phyloP scores from a whole-genome alignment of 768 basidiomycete genomes.

The Rhizopogon sp. region DNA sequence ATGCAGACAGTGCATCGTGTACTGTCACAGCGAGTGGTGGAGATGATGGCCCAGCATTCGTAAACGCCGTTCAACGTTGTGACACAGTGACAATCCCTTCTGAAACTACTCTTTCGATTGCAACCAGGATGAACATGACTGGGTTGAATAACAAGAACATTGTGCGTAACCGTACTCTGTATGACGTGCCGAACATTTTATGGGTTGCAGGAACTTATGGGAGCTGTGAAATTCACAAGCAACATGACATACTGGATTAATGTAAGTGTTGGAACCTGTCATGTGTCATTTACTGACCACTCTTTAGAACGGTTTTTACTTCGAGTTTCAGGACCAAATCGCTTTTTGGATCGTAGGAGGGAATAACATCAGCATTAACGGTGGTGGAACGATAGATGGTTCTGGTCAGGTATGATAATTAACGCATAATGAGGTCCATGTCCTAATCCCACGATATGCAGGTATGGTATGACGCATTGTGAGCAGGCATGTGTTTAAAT shows the following conservation, averaged over 20 bases:
- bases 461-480: slow-evolving; percentile 56
- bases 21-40: slow-evolving; percentile 39
- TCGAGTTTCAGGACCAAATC: slow-evolving; percentile 48
- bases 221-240: slow-evolving; percentile 45
- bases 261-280: slow-evolving; percentile 20
- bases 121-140: slow-evolving; percentile 50
- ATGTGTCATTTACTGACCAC: neutral
- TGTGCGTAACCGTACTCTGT: slow-evolving; percentile 23
- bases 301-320: slow-evolving; percentile 44
- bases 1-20: slow-evolving; percentile 23
- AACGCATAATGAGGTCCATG: neutral
- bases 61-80: slow-evolving; percentile 38
- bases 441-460: slow-evolving; percentile 10
- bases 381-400: slow-evolving; percentile 63
- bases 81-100: slow-evolving; percentile 39
- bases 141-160: slow-evolving; percentile 44
- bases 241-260: slow-evolving; percentile 52
- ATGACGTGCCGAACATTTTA: neutral
- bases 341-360: slow-evolving; percentile 56
- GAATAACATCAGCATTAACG: slow-evolving; percentile 41
- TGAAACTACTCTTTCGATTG: slow-evolving; percentile 45
- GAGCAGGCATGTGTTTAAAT: slow-evolving; percentile 9
- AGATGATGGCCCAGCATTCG: slow-evolving; percentile 48
- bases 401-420: slow-evolving; percentile 46
- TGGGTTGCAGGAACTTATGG: slow-evolving; percentile 38